A percentile compares a stretch with the other conserved stretches of the same genome.
These are phyloP conservation scores for Rhynchospora breviuscula DNA, from an alignment of 176 grass and related monocot species.

Conservation along the genomic window DNA sequence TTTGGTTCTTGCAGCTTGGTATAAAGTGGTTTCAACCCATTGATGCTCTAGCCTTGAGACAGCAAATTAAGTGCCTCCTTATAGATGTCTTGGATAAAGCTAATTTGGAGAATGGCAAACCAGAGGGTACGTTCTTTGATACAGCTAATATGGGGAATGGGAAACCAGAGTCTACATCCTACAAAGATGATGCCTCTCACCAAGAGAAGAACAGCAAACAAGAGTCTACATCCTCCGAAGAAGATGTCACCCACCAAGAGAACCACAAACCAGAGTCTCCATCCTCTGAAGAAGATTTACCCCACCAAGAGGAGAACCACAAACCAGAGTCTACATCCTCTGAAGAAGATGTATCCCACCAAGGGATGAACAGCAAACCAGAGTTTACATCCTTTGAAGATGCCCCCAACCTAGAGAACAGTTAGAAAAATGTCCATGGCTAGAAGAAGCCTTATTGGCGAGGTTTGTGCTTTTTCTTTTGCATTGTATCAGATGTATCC, in stretches of 20 bases:
- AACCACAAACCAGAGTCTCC: background rate
- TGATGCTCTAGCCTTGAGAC: conserved; percentile 62
- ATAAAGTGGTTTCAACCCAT: conserved; percentile 60
- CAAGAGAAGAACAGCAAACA: conserved; percentile 7
- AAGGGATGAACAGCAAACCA: conserved; percentile 7
- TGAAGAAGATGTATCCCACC: too few relatives aligned
- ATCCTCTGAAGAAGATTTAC: background rate
- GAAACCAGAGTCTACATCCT: background rate
- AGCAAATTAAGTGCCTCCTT: conserved; percentile 34
- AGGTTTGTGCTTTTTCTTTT: background rate
- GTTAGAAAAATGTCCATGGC: background rate
- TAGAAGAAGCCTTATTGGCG: background rate
- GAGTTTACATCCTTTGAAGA: background rate
- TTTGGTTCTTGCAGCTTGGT: conserved; percentile 48
- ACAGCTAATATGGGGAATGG: conserved; percentile 25
- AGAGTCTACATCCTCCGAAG: background rate
- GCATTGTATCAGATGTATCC: background rate
- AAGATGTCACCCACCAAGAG: too few relatives aligned
- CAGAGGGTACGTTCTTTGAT: conserved; percentile 17
- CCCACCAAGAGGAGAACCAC: background rate
- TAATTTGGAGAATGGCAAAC: conserved; percentile 20
- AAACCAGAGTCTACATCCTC: background rate
- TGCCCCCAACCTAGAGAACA: background rate
- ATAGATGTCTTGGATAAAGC: conserved; percentile 40
- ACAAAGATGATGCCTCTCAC: background rate